Base-by-base conservation (phyloP, 169 alveolate species). In the Cystoisospora suis region DNA sequence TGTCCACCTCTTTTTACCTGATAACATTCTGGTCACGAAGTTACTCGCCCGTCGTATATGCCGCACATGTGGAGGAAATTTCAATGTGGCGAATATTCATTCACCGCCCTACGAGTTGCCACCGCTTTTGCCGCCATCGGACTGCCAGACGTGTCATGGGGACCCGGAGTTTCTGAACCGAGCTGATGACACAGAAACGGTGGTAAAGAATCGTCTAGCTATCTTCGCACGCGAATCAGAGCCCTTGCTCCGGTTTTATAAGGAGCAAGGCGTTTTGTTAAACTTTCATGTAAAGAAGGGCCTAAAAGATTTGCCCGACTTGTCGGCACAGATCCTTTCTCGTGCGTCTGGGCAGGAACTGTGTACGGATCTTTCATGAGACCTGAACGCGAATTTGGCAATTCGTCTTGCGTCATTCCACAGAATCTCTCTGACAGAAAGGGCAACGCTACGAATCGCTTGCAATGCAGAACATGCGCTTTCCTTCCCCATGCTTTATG, bases 31-130 rank as follows among this genome's bases (percentile, higher is more conserved):
- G 49, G 12, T 86, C 53, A 12, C 17, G 77, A 91, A 91, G 89
- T 87, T 91, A 23, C 56, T 86, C 47, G 92, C 77, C 6, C 77
- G 94, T 34, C 75, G 94, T n/a, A 49, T 91, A 36, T 92, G 94
- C 70, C 59, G 38, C 7, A 75, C 27, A 17, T 92, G 94, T 75
- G 91, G 91, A 32, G 93, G 20, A n/a, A 88, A 27, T 59, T 92
- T 70, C 92, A 92, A 92, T 87, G 29, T 70, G 27, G 94, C 94
- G 23, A 89, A 92, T 75, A 88, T 88, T 17, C 80, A 81, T 80
- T 53, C 86, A 9, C 69, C 65, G 29, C 89, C 88, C 34, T 92
- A 88, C 89, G 91, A 70, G 29, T 49, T 92, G 92, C 93, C 93
- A 0, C 89, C 94, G 15, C 65, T 92, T 17, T 80, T 88, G 20